Evolutionary conservation across 768 basidiomycete genomes (phyloP).

Genomic region (Tulasnella sp.): DNA sequence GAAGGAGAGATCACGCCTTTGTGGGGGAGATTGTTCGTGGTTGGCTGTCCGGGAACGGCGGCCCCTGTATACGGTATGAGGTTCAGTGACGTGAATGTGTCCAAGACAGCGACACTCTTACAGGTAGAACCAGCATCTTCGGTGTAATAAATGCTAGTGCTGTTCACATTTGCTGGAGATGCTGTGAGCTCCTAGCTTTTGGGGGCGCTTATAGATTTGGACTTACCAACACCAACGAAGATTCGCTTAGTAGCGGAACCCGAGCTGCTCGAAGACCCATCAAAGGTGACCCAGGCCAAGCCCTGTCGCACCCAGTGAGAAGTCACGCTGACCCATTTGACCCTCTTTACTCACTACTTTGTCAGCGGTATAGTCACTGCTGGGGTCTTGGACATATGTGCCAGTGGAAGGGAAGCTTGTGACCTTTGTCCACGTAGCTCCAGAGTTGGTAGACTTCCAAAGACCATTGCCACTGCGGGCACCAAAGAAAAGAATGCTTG

Average conservation of each 20-base stretch:
- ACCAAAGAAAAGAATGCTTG: constrained; percentile 55
- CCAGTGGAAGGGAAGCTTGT: constrained; percentile 51
- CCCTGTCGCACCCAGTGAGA: too few relatives aligned
- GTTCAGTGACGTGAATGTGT: too few relatives aligned
- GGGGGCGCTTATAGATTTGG: too few relatives aligned
- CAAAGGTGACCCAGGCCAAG: constrained; percentile 57
- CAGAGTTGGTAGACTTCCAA: constrained; percentile 58
- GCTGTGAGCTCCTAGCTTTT: too few relatives aligned
- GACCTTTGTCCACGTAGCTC: constrained; percentile 53
- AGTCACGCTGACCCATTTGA: too few relatives aligned
- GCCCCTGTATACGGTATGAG: constrained; percentile 36
- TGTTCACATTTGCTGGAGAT: constrained; percentile 43
- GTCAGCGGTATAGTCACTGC: not conserved
- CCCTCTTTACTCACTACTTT: not conserved
- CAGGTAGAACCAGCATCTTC: constrained; percentile 53
- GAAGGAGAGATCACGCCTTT: constrained; percentile 57
- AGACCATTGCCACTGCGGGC: constrained; percentile 57
- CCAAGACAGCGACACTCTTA: constrained; percentile 23
- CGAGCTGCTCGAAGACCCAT: constrained; percentile 34
- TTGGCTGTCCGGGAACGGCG: constrained; percentile 51
- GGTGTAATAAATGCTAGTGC: constrained; percentile 49
- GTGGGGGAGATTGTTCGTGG: constrained; percentile 47
- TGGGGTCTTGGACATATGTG: constrained; percentile 42
- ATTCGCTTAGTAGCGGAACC: constrained; percentile 53
- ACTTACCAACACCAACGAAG: constrained; percentile 50